A percentile compares a stretch with the other conserved stretches of the same genome.
These are phyloP conservation scores for Raphanus hybrid DNA, from an alignment of 441 rosid genomes.

Conservation along the genomic window DNA sequence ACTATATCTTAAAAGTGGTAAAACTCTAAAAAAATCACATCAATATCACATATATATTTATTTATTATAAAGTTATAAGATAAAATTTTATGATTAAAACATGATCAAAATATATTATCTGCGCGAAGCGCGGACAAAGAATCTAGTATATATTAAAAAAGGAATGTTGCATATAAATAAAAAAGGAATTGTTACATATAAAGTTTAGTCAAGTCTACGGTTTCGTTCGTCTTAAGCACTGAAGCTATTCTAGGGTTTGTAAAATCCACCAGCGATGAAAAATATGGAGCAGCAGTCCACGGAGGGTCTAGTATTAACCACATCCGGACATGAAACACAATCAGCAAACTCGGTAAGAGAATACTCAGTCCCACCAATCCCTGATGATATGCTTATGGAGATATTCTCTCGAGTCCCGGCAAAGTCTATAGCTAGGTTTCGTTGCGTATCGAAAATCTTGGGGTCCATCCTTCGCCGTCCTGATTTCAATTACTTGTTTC, in stretches of 20 bases:
- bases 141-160: no score
- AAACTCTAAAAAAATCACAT: no score
- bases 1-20: no score
- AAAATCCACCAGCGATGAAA: neutral
- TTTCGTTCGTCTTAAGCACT: no score
- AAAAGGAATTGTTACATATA: neutral
- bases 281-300: neutral
- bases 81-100: no score
- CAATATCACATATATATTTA: no score
- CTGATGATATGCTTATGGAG: neutral
- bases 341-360: neutral
- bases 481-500: neutral
- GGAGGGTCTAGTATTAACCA: neutral
- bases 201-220: neutral
- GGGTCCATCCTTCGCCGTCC: neutral
- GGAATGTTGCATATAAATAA: no score
- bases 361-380: neutral
- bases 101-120: no score
- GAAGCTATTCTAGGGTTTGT: neutral
- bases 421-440: constrained; percentile 22
- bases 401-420: neutral
- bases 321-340: neutral
- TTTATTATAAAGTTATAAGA: no score
- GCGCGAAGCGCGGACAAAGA: no score
- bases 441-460: constrained; percentile 18